Evolutionary conservation across 345 rosid genomes (phyloP).

Genomic region (Euclidium syriacum): DNA sequence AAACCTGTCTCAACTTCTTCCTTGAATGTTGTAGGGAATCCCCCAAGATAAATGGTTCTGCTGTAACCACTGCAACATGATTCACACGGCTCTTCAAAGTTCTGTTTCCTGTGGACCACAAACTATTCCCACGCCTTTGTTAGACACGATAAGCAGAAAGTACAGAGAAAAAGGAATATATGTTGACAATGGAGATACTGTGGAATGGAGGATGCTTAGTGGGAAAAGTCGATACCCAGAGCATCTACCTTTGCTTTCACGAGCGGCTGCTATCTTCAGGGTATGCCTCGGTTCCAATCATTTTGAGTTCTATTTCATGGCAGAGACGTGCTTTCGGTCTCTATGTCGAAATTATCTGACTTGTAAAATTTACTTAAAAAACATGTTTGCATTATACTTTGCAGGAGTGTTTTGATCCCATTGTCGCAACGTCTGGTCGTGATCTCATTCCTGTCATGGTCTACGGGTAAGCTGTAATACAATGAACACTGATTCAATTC

Average conservation of each 20-base stretch:
- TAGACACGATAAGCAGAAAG: conserved; percentile 50
- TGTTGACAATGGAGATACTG: conserved; percentile 37
- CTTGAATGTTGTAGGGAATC: conserved; percentile 17
- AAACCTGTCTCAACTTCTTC: neutral
- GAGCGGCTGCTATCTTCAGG: conserved; percentile 68
- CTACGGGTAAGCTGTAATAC: conserved; percentile 52
- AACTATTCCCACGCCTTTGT: conserved; percentile 37
- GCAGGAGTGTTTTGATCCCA: conserved; percentile 95
- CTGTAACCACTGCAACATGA: conserved; percentile 59
- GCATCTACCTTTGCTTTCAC: conserved; percentile 46
- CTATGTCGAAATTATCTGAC: neutral
- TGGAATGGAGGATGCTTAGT: conserved; percentile 59
- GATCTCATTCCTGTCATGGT: conserved; percentile 95
- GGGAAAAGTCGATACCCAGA: conserved; percentile 42
- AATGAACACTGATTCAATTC: neutral
- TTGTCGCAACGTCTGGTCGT: conserved; percentile 52
- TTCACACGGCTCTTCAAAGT: conserved; percentile 47
- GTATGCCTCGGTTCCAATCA: conserved; percentile 35
- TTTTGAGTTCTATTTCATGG: neutral
- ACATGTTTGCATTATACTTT: conserved; percentile 7
- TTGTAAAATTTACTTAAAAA: neutral
- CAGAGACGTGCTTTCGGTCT: neutral
- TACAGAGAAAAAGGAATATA: conserved; percentile 53
- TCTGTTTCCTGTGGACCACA: conserved; percentile 50
- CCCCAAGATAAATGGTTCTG: conserved; percentile 72